Percentiles rank a stretch among this genome's conserved stretches.
phyloP scores from a whole-genome alignment of 2,329 filamentous ascomycete species.

The Dactylella cylindrospora region DNA sequence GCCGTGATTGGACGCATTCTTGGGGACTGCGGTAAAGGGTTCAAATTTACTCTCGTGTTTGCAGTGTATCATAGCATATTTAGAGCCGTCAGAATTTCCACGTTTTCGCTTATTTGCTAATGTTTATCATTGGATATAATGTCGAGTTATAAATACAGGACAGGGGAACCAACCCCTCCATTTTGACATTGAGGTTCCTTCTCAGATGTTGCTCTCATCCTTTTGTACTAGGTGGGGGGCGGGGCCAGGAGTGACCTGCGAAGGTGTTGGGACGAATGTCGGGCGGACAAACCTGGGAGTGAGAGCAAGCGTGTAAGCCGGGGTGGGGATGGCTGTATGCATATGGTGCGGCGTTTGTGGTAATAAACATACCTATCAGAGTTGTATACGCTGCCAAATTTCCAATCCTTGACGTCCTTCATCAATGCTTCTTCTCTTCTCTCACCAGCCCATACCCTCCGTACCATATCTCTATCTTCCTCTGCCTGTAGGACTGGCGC shows the following conservation, averaged over 20 bases:
- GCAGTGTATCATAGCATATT: too few relatives aligned
- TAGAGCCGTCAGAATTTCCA: too few relatives aligned
- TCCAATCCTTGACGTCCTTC: constrained; percentile 66
- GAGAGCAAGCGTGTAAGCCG: constrained; percentile 1
- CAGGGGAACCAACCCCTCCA: background rate
- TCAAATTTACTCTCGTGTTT: too few relatives aligned
- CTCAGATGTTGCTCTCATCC: background rate
- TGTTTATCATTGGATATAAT: too few relatives aligned
- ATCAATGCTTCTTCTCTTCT: constrained; percentile 86
- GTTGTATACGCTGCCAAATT: constrained; percentile 71
- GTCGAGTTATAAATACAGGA: constrained; percentile 4
- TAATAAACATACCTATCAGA: constrained; percentile 70
- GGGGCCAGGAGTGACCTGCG: constrained; percentile 50
- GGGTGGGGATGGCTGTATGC: constrained; percentile 15
- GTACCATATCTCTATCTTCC: constrained; percentile 91
- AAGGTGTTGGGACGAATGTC: constrained; percentile 73
- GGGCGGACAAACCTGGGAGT: constrained; percentile 73
- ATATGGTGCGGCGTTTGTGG: background rate
- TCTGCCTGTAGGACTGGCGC: constrained; percentile 93
- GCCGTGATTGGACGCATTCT: background rate
- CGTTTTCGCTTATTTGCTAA: too few relatives aligned
- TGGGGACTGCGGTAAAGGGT: too few relatives aligned
- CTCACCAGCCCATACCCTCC: constrained; percentile 81
- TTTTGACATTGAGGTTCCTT: background rate
- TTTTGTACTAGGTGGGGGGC: constrained; percentile 21